Evolutionary conservation across 2,329 filamentous ascomycete species (phyloP).

Genomic region (Tolypocladium nubicola): DNA sequence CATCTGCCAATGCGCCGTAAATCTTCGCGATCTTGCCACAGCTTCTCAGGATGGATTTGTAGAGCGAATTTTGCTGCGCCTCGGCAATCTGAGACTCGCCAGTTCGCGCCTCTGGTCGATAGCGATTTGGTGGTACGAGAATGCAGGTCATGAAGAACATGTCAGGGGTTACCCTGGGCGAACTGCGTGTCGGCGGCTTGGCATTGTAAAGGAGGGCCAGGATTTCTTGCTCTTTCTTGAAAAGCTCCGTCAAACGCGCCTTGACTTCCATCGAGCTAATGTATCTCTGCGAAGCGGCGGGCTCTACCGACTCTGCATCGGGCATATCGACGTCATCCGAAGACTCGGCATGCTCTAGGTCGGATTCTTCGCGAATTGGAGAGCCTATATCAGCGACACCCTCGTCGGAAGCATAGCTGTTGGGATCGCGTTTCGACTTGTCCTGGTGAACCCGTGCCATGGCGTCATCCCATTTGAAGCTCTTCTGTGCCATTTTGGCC

Average conservation of each 20-base stretch:
- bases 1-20: slow-evolving; percentile 39
- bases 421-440: slow-evolving; percentile 27
- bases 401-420: slow-evolving; percentile 49
- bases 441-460: slow-evolving; percentile 35
- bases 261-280: slow-evolving; percentile 76
- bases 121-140: slow-evolving; percentile 86
- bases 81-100: slow-evolving; percentile 76
- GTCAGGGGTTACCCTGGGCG: slow-evolving; percentile 54
- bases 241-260: slow-evolving; percentile 66
- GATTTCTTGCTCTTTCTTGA: slow-evolving; percentile 78
- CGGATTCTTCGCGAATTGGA: slow-evolving; percentile 30
- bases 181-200: slow-evolving; percentile 48
- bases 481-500: slow-evolving; percentile 61
- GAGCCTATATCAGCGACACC: slow-evolving; percentile 56
- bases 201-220: slow-evolving; percentile 78
- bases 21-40: slow-evolving; percentile 67
- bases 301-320: slow-evolving; percentile 18
- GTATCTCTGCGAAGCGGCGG: slow-evolving; percentile 49
- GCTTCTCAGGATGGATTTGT: slow-evolving; percentile 71
- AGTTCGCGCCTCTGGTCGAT: slow-evolving; percentile 74
- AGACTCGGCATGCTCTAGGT: slow-evolving; percentile 36
- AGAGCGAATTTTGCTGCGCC: slow-evolving; percentile 76
- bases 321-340: slow-evolving; percentile 20
- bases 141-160: slow-evolving; percentile 92
- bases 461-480: slow-evolving; percentile 59